Evolutionary conservation across 345 rosid genomes (phyloP).

Genomic region (Murraya koenigii): DNA sequence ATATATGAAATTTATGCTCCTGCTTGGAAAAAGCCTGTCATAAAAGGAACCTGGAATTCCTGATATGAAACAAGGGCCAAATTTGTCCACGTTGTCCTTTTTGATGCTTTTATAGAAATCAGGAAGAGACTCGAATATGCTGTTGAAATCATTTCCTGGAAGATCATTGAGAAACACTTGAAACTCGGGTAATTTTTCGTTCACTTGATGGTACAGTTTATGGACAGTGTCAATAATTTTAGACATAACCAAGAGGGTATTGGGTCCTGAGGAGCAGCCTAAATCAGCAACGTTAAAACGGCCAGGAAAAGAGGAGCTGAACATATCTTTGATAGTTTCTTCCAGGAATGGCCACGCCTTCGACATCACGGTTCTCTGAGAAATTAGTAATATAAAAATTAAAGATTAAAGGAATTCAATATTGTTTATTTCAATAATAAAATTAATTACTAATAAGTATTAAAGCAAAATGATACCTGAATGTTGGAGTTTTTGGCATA

Average conservation of each 20-base stretch:
- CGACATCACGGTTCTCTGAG: conserved; percentile 1
- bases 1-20: conserved; percentile 30
- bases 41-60: conserved; percentile 54
- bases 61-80: conserved; percentile 24
- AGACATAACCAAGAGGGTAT: conserved; percentile 22
- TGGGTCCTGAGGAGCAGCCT: conserved; percentile 55
- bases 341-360: conserved; percentile 4
- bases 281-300: conserved; percentile 37
- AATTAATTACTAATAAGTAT: no score
- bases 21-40: conserved; percentile 41
- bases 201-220: conserved; percentile 2
- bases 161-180: conserved; percentile 48
- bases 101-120: not conserved
- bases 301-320: conserved; percentile 8
- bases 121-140: conserved; percentile 27
- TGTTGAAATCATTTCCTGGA: conserved; percentile 44
- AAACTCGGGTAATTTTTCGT: conserved; percentile 19
- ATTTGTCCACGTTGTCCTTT: no score
- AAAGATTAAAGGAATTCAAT: no score
- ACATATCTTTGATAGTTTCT: not conserved
- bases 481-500: conserved; percentile 7
- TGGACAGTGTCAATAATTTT: conserved; percentile 15
- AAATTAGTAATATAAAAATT: not conserved
- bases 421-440: no score
- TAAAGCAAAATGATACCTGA: not conserved